Percentiles rank a stretch among this genome's conserved stretches.
These are phyloP conservation scores for Calendula officinalis DNA, from an alignment of 129 eudicot species.

Conservation along the genomic window DNA sequence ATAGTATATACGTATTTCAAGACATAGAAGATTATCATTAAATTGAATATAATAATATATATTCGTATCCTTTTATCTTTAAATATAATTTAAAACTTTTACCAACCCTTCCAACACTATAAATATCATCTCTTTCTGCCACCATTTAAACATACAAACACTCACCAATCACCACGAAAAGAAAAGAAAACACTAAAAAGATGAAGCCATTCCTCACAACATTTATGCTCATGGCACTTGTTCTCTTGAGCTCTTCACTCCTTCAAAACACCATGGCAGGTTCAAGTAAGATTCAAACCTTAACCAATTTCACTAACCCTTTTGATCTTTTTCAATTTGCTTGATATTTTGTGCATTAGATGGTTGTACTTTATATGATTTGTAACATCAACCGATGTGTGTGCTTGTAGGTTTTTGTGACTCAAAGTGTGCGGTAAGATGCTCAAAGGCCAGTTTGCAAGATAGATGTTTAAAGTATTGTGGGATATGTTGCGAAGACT, in stretches of 20 bases:
- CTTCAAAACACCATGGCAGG: conserved; percentile 48
- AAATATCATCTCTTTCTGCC: conserved; percentile 25
- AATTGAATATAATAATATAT: neutral
- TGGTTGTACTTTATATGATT: neutral
- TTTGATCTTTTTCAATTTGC: neutral
- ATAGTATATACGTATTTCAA: too few species aligned
- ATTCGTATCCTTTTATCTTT: neutral
- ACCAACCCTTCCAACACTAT: conserved; percentile 31
- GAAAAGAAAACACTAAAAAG: too few species aligned
- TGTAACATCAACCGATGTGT: neutral
- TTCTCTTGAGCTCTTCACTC: conserved; percentile 44
- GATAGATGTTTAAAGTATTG: conserved; percentile 74
- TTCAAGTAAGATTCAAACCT: conserved; percentile 43
- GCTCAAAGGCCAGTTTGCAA: conserved; percentile 61
- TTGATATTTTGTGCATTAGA: conserved; percentile 7
- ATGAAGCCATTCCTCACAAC: conserved; percentile 46
- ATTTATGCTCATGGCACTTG: conserved; percentile 32
- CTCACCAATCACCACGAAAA: conserved; percentile 18
- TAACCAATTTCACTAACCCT: neutral
- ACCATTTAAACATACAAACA: conserved; percentile 13
- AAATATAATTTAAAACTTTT: neutral
- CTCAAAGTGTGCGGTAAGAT: conserved; percentile 60
- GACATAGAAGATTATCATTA: neutral
- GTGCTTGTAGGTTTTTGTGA: conserved; percentile 45
- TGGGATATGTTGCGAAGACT: conserved; percentile 70